Evolutionary conservation across 192 early-diverging fungal genomes (phyloP).

Genomic region (Coemansia sp.): DNA sequence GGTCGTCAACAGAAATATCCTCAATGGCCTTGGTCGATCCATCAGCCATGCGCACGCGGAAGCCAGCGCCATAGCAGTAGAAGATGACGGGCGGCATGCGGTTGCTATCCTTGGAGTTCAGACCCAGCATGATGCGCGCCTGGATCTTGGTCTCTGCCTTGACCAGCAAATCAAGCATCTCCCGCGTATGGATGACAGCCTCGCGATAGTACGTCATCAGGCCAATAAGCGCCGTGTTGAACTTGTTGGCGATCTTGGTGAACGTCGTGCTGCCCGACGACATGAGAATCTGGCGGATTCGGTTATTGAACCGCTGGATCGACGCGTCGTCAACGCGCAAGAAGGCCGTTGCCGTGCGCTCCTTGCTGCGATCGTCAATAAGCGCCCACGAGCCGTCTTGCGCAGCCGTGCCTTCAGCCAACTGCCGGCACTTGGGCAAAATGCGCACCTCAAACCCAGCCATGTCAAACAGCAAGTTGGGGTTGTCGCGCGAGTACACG

Average conservation of each 20-base stretch:
- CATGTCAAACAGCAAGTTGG: slow-evolving; percentile 90
- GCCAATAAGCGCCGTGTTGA: slow-evolving; percentile 86
- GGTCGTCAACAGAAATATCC: slow-evolving; percentile 30
- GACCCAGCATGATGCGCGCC: slow-evolving; percentile 97
- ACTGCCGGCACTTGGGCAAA: slow-evolving; percentile 87
- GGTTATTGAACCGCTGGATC: slow-evolving; percentile 90
- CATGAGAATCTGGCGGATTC: slow-evolving; percentile 98
- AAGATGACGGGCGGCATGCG: slow-evolving; percentile 96
- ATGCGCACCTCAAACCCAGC: slow-evolving; percentile 96
- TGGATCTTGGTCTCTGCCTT: slow-evolving; percentile 99
- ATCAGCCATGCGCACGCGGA: slow-evolving; percentile 53
- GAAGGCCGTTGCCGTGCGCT: slow-evolving; percentile 96
- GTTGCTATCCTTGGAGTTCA: slow-evolving; percentile 98
- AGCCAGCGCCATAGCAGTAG: slow-evolving; percentile 58
- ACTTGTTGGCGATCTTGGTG: slow-evolving; percentile 98
- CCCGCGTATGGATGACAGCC: slow-evolving; percentile 95
- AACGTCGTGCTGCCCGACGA: slow-evolving; percentile 96
- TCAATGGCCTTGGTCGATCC: slow-evolving; percentile 40
- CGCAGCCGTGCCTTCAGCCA: slow-evolving; percentile 64
- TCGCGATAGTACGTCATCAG: slow-evolving; percentile 99
- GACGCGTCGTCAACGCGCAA: slow-evolving; percentile 95
- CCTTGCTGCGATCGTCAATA: slow-evolving; percentile 96
- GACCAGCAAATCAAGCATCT: slow-evolving; percentile 94
- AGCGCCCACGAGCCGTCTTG: slow-evolving; percentile 84
- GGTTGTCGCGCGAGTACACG: slow-evolving; percentile 97